These are phyloP conservation scores for Phytophthora cryptogea DNA, from an alignment of 352 stramenopile genomes.

Conservation along the genomic window DNA sequence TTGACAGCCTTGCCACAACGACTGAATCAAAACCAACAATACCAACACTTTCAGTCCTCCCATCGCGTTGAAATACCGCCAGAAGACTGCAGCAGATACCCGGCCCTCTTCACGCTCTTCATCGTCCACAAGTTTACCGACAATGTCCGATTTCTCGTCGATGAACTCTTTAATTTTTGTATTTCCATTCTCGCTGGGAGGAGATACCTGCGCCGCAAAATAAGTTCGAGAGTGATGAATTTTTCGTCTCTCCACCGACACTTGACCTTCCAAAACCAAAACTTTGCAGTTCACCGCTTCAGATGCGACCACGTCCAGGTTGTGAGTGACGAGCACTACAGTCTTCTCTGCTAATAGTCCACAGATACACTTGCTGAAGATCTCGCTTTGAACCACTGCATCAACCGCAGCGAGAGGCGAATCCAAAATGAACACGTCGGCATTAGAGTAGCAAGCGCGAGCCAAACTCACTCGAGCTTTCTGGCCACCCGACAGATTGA, in stretches of 20 bases:
- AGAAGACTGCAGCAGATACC: conserved; percentile 43
- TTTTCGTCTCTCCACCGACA: neutral
- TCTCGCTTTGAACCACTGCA: conserved; percentile 88
- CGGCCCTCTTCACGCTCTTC: conserved; percentile 43
- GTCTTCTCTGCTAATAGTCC: conserved; percentile 44
- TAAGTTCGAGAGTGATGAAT: neutral
- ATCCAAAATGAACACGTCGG: conserved; percentile 87
- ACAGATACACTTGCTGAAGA: conserved; percentile 70
- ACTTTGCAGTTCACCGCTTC: conserved; percentile 21
- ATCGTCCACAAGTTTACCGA: conserved; percentile 38
- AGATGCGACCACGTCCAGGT: conserved; percentile 53
- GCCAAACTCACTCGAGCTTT: conserved; percentile 78
- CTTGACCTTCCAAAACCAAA: conserved; percentile 14
- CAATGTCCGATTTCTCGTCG: conserved; percentile 2
- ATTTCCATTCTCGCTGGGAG: neutral
- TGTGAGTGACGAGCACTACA: conserved; percentile 92
- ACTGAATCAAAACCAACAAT: conserved; percentile 17
- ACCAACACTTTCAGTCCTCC: conserved; percentile 32
- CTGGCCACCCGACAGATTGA: conserved; percentile 95
- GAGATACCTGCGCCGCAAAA: conserved; percentile 2
- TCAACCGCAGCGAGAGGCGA: conserved; percentile 93
- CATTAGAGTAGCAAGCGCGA: conserved; percentile 59
- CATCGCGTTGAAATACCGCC: conserved; percentile 41
- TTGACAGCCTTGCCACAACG: conserved; percentile 37
- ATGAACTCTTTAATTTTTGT: neutral